phyloP scores from a whole-genome alignment of 2,329 filamentous ascomycete genomes.

The Mollisiaceae sp. region DNA sequence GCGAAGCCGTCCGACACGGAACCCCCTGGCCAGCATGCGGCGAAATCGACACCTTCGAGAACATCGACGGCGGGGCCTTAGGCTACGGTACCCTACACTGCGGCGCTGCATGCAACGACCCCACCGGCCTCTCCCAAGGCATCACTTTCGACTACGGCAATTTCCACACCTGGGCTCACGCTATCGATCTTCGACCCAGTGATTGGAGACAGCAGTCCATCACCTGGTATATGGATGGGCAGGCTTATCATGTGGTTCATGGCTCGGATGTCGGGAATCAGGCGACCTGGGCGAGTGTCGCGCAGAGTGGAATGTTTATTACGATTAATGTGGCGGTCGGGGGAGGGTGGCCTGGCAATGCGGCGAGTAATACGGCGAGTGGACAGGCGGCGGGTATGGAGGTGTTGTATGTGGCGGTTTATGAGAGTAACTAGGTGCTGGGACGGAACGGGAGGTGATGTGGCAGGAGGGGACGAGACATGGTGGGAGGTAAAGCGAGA shows the following conservation, averaged over 20 bases:
- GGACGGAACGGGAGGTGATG: neutral
- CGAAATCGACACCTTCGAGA: conserved; percentile 38
- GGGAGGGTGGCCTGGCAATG: conserved; percentile 27
- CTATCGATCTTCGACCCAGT: conserved; percentile 28
- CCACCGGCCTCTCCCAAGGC: conserved; percentile 18
- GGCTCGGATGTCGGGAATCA: conserved; percentile 29
- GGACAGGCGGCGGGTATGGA: conserved; percentile 34
- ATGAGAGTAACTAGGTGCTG: conserved; percentile 14
- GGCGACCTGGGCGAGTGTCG: conserved; percentile 23
- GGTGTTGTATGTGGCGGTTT: conserved; percentile 34
- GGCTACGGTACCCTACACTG: conserved; percentile 34
- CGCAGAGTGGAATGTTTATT: conserved; percentile 26
- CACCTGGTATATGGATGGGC: conserved; percentile 34
- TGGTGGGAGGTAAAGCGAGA: too few species aligned
- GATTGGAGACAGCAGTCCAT: conserved; percentile 35
- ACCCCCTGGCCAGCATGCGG: conserved; percentile 32
- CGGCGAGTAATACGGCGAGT: conserved; percentile 23
- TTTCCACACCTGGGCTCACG: conserved; percentile 34
- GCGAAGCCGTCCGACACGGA: conserved; percentile 26
- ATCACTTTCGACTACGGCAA: conserved; percentile 26
- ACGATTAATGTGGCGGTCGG: conserved; percentile 35
- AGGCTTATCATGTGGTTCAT: conserved; percentile 25
- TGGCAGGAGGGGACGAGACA: too few species aligned
- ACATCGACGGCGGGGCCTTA: conserved; percentile 26
- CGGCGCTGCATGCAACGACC: conserved; percentile 28